Base-by-base conservation (phyloP, 305 asterid species). In the Solanum chacoense region DNA sequence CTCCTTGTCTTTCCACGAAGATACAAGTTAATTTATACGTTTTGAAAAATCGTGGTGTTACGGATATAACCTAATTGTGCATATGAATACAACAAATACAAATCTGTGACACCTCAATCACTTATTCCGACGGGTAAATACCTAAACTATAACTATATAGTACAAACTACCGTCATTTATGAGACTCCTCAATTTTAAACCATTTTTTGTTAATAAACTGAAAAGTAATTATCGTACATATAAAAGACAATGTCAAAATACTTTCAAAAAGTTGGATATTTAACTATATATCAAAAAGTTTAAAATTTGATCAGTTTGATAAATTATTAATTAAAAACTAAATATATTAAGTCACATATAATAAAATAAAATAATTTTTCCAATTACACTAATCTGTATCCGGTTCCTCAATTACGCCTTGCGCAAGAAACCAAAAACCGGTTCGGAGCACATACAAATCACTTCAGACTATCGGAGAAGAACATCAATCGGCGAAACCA, bases 401-500 rank as follows among this genome's bases (percentile, higher is more conserved):
- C 86, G 86, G 40, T 83, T 83, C 86, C 37, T 50, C 24, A 5
- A 20, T 84, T 84, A 31, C 73, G 2, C 73, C 73, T 50, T 83
- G 73, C 87, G 73, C 87, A 83, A 83, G 87, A 50, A 84, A 45
- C 29, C 40, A 5, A 1, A n/a, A 45, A 55, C 4, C 74, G 42
- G 73, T 83, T 18, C 29, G 7, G 29, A 50, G 28, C 31, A 10
- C 11, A 20, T 28, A 22, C 71, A 63, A 22, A 7, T 59, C 69
- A 59, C 69, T 59, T 59, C 26, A 20, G 69, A 22, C 71, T 22
- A 63, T 22, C 26, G 69, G 37, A 16, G 67, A 28, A 80, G 88
- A 63, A n/a, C 67, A 35, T 63, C 36, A 20, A 77, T 24, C 69
- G 32, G 76, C 59, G 67, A 9, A 92, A 75, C 13, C 63, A 90